phyloP scores from a whole-genome alignment of 352 stramenopile genomes.

The Phytopythium litorale region DNA sequence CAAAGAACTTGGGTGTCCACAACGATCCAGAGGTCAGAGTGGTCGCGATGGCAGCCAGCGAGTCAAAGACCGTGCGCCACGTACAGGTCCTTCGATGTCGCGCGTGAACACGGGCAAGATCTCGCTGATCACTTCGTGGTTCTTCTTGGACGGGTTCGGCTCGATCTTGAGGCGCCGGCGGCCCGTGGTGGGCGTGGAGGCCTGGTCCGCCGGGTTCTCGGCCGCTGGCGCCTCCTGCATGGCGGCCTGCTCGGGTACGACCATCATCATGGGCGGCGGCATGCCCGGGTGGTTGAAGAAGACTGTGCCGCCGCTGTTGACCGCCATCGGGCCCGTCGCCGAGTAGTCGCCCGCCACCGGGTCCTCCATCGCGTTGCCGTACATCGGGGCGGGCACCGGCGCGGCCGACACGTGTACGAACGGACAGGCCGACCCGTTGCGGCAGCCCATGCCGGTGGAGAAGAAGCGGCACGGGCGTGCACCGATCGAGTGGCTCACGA shows the following conservation, averaged over 20 bases:
- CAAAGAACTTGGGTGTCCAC: slow-evolving; percentile 62
- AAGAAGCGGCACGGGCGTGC: slow-evolving; percentile 55
- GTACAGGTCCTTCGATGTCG: slow-evolving; percentile 74
- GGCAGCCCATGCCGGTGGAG: slow-evolving; percentile 42
- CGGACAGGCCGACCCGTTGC: slow-evolving; percentile 56
- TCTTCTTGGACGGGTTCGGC: slow-evolving; percentile 59
- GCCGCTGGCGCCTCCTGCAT: slow-evolving; percentile 2
- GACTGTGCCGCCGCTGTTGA: slow-evolving; percentile 19
- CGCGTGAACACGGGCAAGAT: slow-evolving; percentile 71
- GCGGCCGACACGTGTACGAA: slow-evolving; percentile 36
- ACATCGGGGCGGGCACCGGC: slow-evolving; percentile 10
- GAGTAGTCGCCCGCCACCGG: slow-evolving; percentile 15
- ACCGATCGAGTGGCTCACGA: slow-evolving; percentile 21
- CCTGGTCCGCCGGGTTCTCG: slow-evolving; percentile 16
- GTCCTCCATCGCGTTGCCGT: slow-evolving; percentile 17
- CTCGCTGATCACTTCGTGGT: slow-evolving; percentile 71
- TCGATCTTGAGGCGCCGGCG: slow-evolving; percentile 58
- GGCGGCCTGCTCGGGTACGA: slow-evolving; percentile 5
- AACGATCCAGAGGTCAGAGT: slow-evolving; percentile 2
- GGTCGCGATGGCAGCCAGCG: background rate
- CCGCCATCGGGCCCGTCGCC: slow-evolving; percentile 8
- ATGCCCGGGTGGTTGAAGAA: slow-evolving; percentile 29
- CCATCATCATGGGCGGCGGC: slow-evolving; percentile 21
- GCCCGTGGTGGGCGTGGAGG: slow-evolving; percentile 4
- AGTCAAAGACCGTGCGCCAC: slow-evolving; percentile 10